Evolutionary conservation across 768 basidiomycete genomes (phyloP).

Genomic region (Cyclocybe cylindracea): DNA sequence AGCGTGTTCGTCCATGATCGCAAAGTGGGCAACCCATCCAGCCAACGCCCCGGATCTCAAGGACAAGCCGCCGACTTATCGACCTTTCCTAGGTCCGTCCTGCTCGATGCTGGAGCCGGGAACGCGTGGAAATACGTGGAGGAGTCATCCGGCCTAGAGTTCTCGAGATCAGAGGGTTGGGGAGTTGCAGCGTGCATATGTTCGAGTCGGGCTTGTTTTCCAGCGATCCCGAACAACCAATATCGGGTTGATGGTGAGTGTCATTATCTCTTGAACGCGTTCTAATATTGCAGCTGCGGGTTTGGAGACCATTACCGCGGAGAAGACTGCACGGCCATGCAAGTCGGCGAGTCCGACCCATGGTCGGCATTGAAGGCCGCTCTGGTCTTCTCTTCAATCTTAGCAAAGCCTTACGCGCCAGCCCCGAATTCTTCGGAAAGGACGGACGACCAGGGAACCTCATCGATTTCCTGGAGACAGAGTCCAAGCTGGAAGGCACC

Average conservation of each 20-base stretch:
- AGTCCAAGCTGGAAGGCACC: slow-evolving; percentile 45
- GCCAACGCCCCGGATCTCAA: slow-evolving; percentile 44
- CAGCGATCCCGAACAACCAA: slow-evolving; percentile 53
- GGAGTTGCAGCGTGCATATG: slow-evolving; percentile 92
- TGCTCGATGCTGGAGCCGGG: slow-evolving; percentile 95
- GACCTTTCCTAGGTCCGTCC: slow-evolving; percentile 91
- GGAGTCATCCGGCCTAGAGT: slow-evolving; percentile 49
- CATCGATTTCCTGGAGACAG: slow-evolving; percentile 68
- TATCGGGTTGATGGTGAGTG: slow-evolving; percentile 80
- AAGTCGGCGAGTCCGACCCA: slow-evolving; percentile 73
- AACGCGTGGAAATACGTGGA: slow-evolving; percentile 80
- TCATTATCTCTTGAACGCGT: background rate
- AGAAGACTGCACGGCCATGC: slow-evolving; percentile 71
- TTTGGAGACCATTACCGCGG: slow-evolving; percentile 61
- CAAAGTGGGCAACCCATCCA: slow-evolving; percentile 48
- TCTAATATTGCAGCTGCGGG: slow-evolving; percentile 56
- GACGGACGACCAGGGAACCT: slow-evolving; percentile 82
- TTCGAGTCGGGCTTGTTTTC: slow-evolving; percentile 85
- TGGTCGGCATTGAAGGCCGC: slow-evolving; percentile 43
- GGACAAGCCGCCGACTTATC: slow-evolving; percentile 70
- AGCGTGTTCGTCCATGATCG: slow-evolving; percentile 62
- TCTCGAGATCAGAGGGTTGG: slow-evolving; percentile 75
- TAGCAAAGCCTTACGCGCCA: slow-evolving; percentile 63
- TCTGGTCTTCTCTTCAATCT: slow-evolving; percentile 53
- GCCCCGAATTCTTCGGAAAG: slow-evolving; percentile 69